Conservation (phyloP, 768 basidiomycete species). For the Suillus plorans region DNA sequence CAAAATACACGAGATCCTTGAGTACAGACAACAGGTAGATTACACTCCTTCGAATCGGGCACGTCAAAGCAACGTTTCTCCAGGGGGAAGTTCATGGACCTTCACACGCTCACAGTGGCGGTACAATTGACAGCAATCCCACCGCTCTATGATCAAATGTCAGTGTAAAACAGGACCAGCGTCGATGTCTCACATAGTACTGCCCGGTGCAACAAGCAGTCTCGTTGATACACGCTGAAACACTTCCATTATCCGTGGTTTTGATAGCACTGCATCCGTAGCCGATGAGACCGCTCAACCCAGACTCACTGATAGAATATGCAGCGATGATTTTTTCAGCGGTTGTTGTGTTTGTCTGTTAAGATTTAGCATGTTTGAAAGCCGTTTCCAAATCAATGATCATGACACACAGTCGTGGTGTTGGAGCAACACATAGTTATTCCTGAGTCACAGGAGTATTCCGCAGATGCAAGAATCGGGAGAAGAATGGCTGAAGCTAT, state of each 20-base stretch:
- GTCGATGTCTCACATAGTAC: constrained; percentile 17
- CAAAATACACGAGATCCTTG: not conserved
- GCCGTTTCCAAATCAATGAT: too few species aligned
- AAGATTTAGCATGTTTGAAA: not conserved
- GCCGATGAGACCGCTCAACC: not conserved
- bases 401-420: not conserved
- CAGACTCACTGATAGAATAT: not conserved
- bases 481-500: not conserved
- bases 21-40: not conserved
- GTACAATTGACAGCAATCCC: not conserved
- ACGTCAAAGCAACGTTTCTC: not conserved
- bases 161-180: not conserved
- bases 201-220: not conserved
- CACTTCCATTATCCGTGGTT: not conserved
- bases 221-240: not conserved
- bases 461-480: not conserved
- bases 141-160: not conserved
- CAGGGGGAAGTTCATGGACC: not conserved
- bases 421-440: not conserved
- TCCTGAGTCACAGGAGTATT: not conserved
- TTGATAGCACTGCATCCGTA: not conserved
- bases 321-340: not conserved
- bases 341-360: not conserved
- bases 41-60: not conserved
- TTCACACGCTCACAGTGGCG: not conserved